Evolutionary conservation across 2,329 filamentous ascomycete genomes (phyloP).

Genomic region (Sporothrix schenckii): DNA sequence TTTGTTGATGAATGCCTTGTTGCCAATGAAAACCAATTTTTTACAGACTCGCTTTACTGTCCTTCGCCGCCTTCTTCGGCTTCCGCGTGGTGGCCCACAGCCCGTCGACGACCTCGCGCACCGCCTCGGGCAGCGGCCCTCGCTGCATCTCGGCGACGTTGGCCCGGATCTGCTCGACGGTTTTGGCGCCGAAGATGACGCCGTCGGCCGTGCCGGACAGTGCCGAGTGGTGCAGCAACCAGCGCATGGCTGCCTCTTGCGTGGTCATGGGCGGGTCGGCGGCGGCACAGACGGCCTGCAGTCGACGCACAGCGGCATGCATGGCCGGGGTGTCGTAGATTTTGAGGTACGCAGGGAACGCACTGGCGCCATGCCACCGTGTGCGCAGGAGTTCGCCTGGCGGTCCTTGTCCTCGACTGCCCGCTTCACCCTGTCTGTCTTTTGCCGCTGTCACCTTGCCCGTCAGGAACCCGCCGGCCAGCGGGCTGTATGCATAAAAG

Average conservation of each 20-base stretch:
- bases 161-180: constrained; percentile 30
- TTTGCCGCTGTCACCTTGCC: constrained; percentile 33
- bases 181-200: constrained; percentile 36
- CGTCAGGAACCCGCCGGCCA: constrained; percentile 36
- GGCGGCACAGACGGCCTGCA: constrained; percentile 22
- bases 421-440: not conserved
- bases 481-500: constrained; percentile 33
- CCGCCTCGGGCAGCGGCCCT: constrained; percentile 37
- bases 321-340: constrained; percentile 27
- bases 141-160: constrained; percentile 33
- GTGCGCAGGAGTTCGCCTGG: constrained; percentile 21
- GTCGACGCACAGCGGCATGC: constrained; percentile 29
- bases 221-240: constrained; percentile 34
- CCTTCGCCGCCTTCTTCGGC: not conserved
- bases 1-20: not conserved
- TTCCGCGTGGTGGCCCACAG: not conserved
- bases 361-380: constrained; percentile 32
- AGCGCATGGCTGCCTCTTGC: constrained; percentile 33
- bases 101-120: constrained; percentile 33
- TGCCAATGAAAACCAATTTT: not conserved
- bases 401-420: not conserved
- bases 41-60: not conserved
- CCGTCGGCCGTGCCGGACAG: constrained; percentile 31
- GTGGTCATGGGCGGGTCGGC: constrained; percentile 22
- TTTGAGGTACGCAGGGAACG: constrained; percentile 1